A percentile compares a stretch with the other conserved stretches of the same genome.
Conservation (phyloP, 257 asterid species). For the Schizonepeta tenuifolia region DNA sequence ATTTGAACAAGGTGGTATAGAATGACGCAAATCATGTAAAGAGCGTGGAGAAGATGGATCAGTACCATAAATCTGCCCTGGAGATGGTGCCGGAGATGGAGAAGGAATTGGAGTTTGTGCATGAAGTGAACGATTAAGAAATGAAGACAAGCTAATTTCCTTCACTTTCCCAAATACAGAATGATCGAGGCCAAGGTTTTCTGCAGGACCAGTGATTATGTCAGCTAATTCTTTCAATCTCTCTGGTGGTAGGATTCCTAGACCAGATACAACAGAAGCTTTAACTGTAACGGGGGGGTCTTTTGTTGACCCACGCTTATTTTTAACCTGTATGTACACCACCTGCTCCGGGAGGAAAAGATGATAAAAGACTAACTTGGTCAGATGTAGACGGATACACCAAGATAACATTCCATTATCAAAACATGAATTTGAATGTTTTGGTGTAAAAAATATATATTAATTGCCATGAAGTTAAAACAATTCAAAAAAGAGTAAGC, state of each 20-base stretch:
- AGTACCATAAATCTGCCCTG: too few relatives aligned
- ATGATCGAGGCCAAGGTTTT: slow-evolving; percentile 80
- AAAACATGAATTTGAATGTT: not conserved
- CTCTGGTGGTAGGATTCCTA: slow-evolving; percentile 43
- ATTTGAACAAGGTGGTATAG: slow-evolving; percentile 39
- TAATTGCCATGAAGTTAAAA: not conserved
- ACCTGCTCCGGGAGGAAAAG: slow-evolving; percentile 42
- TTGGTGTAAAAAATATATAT: not conserved
- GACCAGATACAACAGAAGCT: slow-evolving; percentile 60
- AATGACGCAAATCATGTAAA: slow-evolving; percentile 36
- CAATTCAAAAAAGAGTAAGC: not conserved
- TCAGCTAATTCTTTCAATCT: slow-evolving; percentile 72
- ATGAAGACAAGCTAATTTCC: slow-evolving; percentile 68
- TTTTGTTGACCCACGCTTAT: slow-evolving; percentile 68
- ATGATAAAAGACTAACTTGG: slow-evolving; percentile 13
- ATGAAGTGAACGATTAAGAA: slow-evolving; percentile 50
- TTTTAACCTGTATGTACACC: slow-evolving; percentile 60
- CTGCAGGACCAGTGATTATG: slow-evolving; percentile 49
- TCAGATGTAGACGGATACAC: slow-evolving; percentile 23
- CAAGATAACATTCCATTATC: slow-evolving; percentile 3
- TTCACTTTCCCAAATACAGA: slow-evolving; percentile 76
- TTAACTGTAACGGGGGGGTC: slow-evolving; percentile 76
- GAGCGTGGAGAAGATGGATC: slow-evolving; percentile 33
- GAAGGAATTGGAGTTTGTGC: slow-evolving; percentile 52
- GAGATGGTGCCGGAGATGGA: slow-evolving; percentile 33